Evolutionary conservation across 192 early-diverging fungal species (phyloP).

Genomic region (Coemansia asiatica): DNA sequence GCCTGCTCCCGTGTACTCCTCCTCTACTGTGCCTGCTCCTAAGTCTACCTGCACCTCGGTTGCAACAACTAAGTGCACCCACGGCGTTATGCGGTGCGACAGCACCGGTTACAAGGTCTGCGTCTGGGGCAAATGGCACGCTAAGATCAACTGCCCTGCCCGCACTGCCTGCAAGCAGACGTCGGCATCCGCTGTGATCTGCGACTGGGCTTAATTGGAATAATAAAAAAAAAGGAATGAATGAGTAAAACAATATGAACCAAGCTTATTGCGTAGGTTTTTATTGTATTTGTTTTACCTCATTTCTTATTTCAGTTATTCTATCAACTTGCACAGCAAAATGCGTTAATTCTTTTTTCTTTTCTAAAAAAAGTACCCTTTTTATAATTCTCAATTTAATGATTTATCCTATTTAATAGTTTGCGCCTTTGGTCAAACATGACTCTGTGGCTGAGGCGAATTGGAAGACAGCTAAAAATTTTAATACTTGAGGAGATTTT

Average conservation of each 20-base stretch:
- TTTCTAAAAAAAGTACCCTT: background rate
- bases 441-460: too few relatives aligned
- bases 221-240: background rate
- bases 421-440: background rate
- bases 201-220: conserved; percentile 23
- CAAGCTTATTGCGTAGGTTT: too few relatives aligned
- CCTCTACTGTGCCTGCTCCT: conserved; percentile 16
- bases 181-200: conserved; percentile 13
- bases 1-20: conserved; percentile 6
- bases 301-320: background rate
- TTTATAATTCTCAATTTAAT: conserved; percentile 10
- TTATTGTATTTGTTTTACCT: too few relatives aligned
- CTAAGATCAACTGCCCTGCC: conserved; percentile 16
- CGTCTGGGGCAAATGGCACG: conserved; percentile 38
- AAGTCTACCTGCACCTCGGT: background rate
- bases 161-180: conserved; percentile 30
- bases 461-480: too few relatives aligned
- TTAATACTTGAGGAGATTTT: too few relatives aligned
- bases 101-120: conserved; percentile 34
- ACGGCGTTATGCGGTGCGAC: conserved; percentile 31
- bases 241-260: too few relatives aligned
- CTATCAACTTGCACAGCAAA: too few relatives aligned
- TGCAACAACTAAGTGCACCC: conserved; percentile 17
- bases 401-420: conserved; percentile 1
- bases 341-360: background rate